These are phyloP conservation scores for Tylopilus sp. DNA, from an alignment of 1,284 basidiomycete genomes.

Conservation along the genomic window DNA sequence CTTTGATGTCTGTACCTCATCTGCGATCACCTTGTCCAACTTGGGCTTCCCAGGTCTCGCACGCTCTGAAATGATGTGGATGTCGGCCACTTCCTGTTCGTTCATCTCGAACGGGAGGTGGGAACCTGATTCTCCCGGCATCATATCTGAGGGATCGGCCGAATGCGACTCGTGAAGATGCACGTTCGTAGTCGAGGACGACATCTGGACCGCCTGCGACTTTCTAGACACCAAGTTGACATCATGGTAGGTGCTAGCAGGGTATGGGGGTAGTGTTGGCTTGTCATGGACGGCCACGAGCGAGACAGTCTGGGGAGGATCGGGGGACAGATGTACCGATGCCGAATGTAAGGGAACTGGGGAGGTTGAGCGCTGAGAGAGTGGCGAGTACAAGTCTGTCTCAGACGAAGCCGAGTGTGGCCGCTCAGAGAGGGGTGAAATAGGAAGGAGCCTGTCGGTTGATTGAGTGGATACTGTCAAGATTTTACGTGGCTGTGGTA, in stretches of 20 bases:
- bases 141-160: slow-evolving; percentile 6
- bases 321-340: neutral
- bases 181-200: neutral
- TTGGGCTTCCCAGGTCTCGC: slow-evolving; percentile 75
- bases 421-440: slow-evolving; percentile 20
- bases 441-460: slow-evolving; percentile 19
- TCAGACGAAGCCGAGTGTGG: slow-evolving; percentile 16
- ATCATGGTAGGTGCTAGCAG: slow-evolving; percentile 11
- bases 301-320: slow-evolving; percentile 4
- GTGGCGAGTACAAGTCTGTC: slow-evolving; percentile 12
- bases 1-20: slow-evolving; percentile 57
- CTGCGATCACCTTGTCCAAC: slow-evolving; percentile 59
- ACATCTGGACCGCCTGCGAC: slow-evolving; percentile 16
- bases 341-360: slow-evolving; percentile 4
- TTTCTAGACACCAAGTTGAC: slow-evolving; percentile 30
- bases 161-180: neutral
- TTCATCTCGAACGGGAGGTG: slow-evolving; percentile 51
- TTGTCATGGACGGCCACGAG: neutral
- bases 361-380: slow-evolving; percentile 11
- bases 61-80: slow-evolving; percentile 64
- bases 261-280: neutral
- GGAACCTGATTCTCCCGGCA: neutral
- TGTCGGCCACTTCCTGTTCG: slow-evolving; percentile 63
- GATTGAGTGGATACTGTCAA: slow-evolving; percentile 15
- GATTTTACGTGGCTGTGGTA: slow-evolving; percentile 1